Percentiles rank a stretch among this genome's conserved stretches.
Conservation (phyloP, 2,329 filamentous ascomycete genomes). For the Neonectria magnoliae region DNA sequence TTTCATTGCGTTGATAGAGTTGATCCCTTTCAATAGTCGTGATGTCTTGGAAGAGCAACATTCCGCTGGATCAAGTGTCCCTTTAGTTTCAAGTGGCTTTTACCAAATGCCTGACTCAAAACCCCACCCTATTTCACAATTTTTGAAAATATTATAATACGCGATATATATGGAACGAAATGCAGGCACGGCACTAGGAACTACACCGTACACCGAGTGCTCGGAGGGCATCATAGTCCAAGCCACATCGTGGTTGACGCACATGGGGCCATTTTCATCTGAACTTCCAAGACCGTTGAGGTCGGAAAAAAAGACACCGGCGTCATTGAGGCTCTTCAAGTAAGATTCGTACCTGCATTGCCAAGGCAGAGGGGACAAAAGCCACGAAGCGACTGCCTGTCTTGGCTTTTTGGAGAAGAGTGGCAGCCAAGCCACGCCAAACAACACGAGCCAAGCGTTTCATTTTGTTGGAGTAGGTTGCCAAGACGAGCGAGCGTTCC, state of each 20-base stretch:
- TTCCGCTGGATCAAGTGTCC: no score
- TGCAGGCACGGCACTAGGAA: background rate
- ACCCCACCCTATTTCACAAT: no score
- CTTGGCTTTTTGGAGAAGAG: background rate
- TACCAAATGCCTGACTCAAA: no score
- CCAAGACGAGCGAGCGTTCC: background rate
- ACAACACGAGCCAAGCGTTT: background rate
- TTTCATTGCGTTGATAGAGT: background rate
- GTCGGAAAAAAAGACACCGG: background rate
- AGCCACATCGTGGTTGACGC: background rate
- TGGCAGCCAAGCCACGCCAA: background rate
- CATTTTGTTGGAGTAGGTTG: background rate
- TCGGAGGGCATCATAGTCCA: background rate
- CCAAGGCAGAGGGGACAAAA: background rate
- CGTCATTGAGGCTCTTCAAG: background rate
- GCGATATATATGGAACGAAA: no score
- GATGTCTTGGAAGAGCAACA: no score
- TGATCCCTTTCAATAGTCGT: no score
- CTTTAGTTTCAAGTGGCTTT: no score
- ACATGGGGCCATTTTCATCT: background rate
- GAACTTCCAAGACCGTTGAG: fast-evolving
- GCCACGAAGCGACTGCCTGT: background rate
- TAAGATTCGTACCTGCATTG: background rate
- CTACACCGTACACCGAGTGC: background rate
- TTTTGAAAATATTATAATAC: no score